A percentile compares a stretch with the other conserved stretches of the same genome.
phyloP scores from a whole-genome alignment of 1,284 basidiomycete species.

The Lentinula novae-zelandiae region DNA sequence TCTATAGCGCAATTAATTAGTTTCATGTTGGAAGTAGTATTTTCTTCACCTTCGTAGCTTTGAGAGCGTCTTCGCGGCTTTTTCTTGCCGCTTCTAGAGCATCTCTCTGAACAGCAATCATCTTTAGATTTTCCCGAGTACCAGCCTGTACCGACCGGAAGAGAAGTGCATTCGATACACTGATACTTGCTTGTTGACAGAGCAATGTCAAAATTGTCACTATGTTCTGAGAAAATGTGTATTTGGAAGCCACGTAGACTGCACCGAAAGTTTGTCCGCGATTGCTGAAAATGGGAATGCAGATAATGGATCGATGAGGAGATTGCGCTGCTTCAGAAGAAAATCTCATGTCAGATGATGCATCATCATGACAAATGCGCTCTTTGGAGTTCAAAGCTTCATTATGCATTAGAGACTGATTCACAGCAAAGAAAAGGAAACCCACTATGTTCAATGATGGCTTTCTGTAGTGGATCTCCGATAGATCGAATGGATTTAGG shows the following conservation, averaged over 20 bases:
- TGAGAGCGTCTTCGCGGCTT: conserved; percentile 66
- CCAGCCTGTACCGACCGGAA: conserved; percentile 70
- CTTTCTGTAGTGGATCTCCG: conserved; percentile 56
- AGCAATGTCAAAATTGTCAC: conserved; percentile 61
- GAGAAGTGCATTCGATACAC: conserved; percentile 66
- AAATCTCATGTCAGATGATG: conserved; percentile 59
- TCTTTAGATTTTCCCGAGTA: conserved; percentile 67
- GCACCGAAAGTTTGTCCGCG: conserved; percentile 62
- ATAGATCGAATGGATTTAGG: conserved; percentile 56
- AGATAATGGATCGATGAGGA: conserved; percentile 55
- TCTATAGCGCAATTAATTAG: conserved; percentile 31
- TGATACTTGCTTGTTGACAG: conserved; percentile 71
- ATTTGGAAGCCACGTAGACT: conserved; percentile 57
- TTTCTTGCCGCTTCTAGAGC: conserved; percentile 63
- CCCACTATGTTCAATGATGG: conserved; percentile 62
- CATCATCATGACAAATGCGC: conserved; percentile 55
- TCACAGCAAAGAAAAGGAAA: conserved; percentile 8
- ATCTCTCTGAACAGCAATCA: conserved; percentile 65
- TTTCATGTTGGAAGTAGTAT: not conserved
- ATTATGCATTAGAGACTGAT: not conserved
- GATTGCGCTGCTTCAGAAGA: conserved; percentile 62
- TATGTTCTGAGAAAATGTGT: conserved; percentile 56
- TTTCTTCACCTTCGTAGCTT: conserved; percentile 58
- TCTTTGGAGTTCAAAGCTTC: conserved; percentile 66
- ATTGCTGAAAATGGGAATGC: conserved; percentile 68